Evolutionary conservation across 768 basidiomycete species (phyloP).

Genomic region (Russula foetens): DNA sequence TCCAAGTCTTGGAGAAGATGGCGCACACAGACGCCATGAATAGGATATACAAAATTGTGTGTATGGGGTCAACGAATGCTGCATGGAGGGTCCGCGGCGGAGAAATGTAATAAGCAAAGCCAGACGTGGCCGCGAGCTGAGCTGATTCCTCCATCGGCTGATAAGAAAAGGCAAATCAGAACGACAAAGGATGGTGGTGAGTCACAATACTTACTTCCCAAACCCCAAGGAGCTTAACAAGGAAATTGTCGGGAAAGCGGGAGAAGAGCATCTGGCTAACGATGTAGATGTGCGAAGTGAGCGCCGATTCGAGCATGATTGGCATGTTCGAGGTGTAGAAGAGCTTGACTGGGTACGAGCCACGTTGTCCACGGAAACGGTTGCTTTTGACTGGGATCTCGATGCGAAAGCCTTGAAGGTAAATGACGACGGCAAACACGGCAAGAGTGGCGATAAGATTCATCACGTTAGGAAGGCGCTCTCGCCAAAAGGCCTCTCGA

Average conservation of each 20-base stretch:
- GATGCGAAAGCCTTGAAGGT: conserved; percentile 97
- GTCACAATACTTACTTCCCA: conserved; percentile 73
- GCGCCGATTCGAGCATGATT: conserved; percentile 95
- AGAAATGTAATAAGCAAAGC: conserved; percentile 97
- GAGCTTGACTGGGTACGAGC: conserved; percentile 92
- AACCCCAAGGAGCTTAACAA: conserved; percentile 87
- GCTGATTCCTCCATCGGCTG: conserved; percentile 92
- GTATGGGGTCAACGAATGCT: conserved; percentile 87
- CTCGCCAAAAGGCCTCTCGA: conserved; percentile 97
- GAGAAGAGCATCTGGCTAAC: conserved; percentile 91
- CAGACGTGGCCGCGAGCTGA: conserved; percentile 83
- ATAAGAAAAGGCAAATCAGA: neutral
- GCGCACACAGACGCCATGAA: conserved; percentile 95
- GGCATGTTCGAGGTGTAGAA: conserved; percentile 99
- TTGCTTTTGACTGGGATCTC: conserved; percentile 98
- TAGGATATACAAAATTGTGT: conserved; percentile 81
- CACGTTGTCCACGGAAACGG: conserved; percentile 92
- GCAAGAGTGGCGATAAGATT: conserved; percentile 87
- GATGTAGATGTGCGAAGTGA: conserved; percentile 93
- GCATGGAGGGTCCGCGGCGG: conserved; percentile 91
- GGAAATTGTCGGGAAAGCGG: conserved; percentile 85
- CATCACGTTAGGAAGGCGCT: conserved; percentile 95
- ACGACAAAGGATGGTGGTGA: neutral
- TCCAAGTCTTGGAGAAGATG: conserved; percentile 99
- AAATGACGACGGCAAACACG: conserved; percentile 94